A percentile compares a stretch with the other conserved stretches of the same genome.
Evolutionary conservation across 257 asterid genomes (phyloP).

Genomic region (Petunia secreta): DNA sequence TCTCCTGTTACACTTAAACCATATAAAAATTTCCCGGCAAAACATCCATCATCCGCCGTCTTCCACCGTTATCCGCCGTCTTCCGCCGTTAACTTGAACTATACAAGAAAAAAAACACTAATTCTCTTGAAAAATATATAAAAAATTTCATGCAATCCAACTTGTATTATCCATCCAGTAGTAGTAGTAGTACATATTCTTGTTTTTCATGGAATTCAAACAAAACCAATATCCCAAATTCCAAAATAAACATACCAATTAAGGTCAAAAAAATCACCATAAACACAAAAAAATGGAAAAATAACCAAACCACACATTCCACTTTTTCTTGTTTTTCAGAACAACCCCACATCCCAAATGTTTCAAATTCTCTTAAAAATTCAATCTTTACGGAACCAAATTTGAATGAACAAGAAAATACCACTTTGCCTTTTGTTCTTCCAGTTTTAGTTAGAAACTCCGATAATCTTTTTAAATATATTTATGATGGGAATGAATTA

Average conservation of each 20-base stretch:
- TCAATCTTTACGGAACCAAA: slow-evolving; percentile 40
- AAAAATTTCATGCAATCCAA: slow-evolving; percentile 25
- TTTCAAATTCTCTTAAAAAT: slow-evolving; percentile 45
- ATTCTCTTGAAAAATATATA: not conserved
- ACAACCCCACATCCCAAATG: slow-evolving; percentile 41
- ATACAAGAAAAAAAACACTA: not conserved
- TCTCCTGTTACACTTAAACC: not conserved
- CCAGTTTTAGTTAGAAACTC: slow-evolving; percentile 58
- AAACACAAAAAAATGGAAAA: not conserved
- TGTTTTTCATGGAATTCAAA: slow-evolving; percentile 35
- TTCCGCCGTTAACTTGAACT: too few species aligned
- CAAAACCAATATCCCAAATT: slow-evolving; percentile 29
- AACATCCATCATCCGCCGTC: too few species aligned
- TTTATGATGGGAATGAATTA: slow-evolving; percentile 75
- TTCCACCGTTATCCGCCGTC: too few species aligned
- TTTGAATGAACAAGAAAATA: slow-evolving; percentile 35
- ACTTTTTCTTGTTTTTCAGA: too few species aligned
- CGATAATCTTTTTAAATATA: slow-evolving; percentile 58
- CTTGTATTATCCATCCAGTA: not conserved
- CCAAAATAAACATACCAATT: slow-evolving; percentile 31
- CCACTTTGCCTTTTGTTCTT: slow-evolving; percentile 36
- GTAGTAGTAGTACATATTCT: not conserved
- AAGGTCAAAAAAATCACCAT: slow-evolving; percentile 52
- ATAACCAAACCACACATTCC: slow-evolving; percentile 28
- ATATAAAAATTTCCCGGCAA: too few species aligned